These are phyloP conservation scores for Noccaea bulbosa DNA, from an alignment of 345 rosid genomes.

Conservation along the genomic window DNA sequence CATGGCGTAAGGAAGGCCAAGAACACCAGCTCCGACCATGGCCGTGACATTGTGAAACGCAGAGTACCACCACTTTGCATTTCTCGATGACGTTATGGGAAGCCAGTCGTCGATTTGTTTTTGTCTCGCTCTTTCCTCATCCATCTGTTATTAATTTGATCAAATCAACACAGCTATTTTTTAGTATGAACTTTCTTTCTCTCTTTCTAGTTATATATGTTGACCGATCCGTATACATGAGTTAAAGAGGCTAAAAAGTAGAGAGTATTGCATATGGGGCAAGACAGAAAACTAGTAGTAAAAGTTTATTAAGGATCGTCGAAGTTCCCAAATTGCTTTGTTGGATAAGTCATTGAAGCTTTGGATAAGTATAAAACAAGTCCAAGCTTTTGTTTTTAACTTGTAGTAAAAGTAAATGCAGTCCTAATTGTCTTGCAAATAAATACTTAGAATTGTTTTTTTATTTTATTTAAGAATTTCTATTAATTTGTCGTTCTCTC, in stretches of 20 bases:
- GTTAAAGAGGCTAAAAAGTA: not conserved
- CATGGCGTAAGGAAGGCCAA: conserved; percentile 82
- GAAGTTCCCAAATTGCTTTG: conserved; percentile 1
- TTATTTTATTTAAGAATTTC: no score
- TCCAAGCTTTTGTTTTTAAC: not conserved
- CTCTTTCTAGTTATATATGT: not conserved
- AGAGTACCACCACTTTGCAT: conserved; percentile 92
- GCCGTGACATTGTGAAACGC: conserved; percentile 90
- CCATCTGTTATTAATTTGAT: conserved; percentile 6
- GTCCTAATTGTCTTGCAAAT: no score
- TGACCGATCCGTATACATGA: not conserved
- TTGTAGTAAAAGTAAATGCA: conserved; percentile 1
- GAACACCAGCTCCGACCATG: conserved; percentile 90
- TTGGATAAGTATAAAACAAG: not conserved
- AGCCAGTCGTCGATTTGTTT: conserved; percentile 71
- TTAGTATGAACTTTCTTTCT: not conserved
- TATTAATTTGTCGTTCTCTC: no score
- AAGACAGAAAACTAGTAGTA: not conserved
- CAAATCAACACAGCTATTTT: not conserved
- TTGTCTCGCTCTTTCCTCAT: conserved; percentile 47
- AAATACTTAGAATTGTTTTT: no score
- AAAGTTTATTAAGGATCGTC: not conserved
- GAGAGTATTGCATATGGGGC: not conserved
- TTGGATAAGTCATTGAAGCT: no score
- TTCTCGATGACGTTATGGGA: conserved; percentile 66